Conservation (phyloP, 23 red algal species). For the Gracilaria domingensis region DNA sequence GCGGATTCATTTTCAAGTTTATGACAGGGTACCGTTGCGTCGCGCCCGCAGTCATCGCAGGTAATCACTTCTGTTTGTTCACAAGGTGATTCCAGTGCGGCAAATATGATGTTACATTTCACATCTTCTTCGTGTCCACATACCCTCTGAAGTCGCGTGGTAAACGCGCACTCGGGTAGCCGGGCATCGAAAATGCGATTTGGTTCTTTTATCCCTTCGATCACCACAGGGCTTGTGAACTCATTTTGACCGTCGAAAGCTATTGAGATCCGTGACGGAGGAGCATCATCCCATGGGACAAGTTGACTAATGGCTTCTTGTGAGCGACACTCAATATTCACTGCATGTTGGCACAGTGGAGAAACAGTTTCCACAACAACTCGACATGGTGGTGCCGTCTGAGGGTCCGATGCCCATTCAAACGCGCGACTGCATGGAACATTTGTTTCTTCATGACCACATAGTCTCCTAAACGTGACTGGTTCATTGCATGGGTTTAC, state of each 20-base stretch:
- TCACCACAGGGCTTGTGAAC: constrained; percentile 37
- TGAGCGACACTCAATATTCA: constrained; percentile 33
- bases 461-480: constrained; percentile 27
- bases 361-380: constrained; percentile 16
- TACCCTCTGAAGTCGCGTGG: constrained; percentile 2
- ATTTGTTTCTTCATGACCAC: constrained; percentile 51
- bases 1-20: constrained; percentile 3
- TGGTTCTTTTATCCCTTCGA: constrained; percentile 12
- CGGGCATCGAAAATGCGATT: neutral
- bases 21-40: constrained; percentile 20
- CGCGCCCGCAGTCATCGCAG: constrained; percentile 28
- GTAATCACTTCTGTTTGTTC: neutral
- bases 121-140: constrained; percentile 68
- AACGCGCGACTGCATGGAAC: constrained; percentile 52
- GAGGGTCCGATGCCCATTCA: constrained; percentile 32
- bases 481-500: constrained; percentile 38
- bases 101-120: constrained; percentile 35
- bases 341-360: constrained; percentile 44
- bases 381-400: constrained; percentile 35
- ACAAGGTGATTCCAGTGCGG: constrained; percentile 30
- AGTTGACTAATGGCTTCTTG: neutral
- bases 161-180: neutral
- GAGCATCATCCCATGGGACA: constrained; percentile 18
- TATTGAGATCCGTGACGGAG: constrained; percentile 26
- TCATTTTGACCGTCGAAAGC: neutral